Base-by-base conservation (phyloP, 768 basidiomycete genomes). In the Termitomyces sp. region DNA sequence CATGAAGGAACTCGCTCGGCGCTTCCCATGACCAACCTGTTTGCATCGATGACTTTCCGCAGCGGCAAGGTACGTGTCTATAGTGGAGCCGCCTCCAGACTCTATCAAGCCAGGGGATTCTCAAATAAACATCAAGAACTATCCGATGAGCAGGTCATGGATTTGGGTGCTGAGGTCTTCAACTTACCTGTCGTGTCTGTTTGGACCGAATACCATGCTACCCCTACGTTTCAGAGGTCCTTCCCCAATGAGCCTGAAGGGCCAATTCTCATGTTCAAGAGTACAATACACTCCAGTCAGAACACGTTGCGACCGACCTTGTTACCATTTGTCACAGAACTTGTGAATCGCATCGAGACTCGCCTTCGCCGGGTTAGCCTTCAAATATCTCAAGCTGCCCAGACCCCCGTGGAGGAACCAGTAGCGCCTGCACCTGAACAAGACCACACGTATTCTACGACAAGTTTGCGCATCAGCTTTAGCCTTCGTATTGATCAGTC, bases 401-500 rank as follows among this genome's bases (percentile, higher is more conserved):
- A 45, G 46, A 57, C 40, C 14, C 26, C 48, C 38, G 28, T 59
- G 59, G 52, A 47, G 30, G 64, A 60, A 45, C 51, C 55, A 41
- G 42, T 49, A 30, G 52, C 50, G 11, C 49, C 41, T 46, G 10
- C 51, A 49, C 54, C 52, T 50, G 65, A 52, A 50, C 66, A 41
- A 46, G 53, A 61, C 35, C 50, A 58, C 47, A 43, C 64, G 41
- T 65, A 73, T 52, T 51, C 72, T 30, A 70, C 72, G 19, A 75
- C 79, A 19, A 78, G 80, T 57, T 75, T 93, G 67, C 85, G 85
- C 54, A 83, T 96, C 62, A 89, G 82, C 58, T 83, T 97, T 71
- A 93, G 91, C 63, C 77, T 98, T 35, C 89, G 91, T 30, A 96
- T 98, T 62, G 94, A 98, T 66, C 82, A 87, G 65, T 98, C 96